Conservation (phyloP, 2,329 filamentous ascomycete genomes). For the Coleophoma eucalyptorum region DNA sequence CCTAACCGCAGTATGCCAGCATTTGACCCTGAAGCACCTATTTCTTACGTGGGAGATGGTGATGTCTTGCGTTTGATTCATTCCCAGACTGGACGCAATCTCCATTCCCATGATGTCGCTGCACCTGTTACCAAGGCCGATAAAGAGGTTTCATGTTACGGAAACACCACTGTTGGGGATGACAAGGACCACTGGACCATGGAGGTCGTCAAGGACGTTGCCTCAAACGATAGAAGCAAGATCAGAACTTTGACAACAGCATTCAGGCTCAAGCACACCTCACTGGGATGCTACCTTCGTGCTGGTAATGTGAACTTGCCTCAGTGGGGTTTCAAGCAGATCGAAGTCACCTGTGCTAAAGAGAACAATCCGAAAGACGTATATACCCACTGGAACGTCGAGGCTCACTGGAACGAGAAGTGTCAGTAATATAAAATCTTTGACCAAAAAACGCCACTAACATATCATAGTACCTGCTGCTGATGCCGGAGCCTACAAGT, state of each 20-base stretch:
- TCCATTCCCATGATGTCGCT: conserved; percentile 88
- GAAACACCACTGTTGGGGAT: conserved; percentile 91
- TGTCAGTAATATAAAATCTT: conserved; percentile 51
- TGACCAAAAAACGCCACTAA: conserved; percentile 26
- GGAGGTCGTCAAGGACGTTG: conserved; percentile 86
- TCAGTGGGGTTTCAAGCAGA: conserved; percentile 99
- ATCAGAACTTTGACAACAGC: conserved; percentile 89
- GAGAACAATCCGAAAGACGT: conserved; percentile 87
- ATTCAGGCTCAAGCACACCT: conserved; percentile 81
- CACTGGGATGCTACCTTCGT: conserved; percentile 87
- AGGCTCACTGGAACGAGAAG: conserved; percentile 90
- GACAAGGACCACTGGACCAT: conserved; percentile 97
- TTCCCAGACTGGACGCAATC: conserved; percentile 90
- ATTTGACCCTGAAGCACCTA: conserved; percentile 67
- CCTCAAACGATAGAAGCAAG: conserved; percentile 70
- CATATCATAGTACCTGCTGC: conserved; percentile 68
- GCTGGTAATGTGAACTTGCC: conserved; percentile 95
- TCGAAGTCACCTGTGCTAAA: conserved; percentile 94
- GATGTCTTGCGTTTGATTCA: conserved; percentile 84
- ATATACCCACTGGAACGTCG: conserved; percentile 99
- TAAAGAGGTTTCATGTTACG: conserved; percentile 92
- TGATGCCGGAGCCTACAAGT: conserved; percentile 90
- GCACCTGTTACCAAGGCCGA: conserved; percentile 88
- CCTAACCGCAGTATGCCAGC: conserved; percentile 77
- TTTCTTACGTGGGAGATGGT: conserved; percentile 73